Conservation (phyloP, 73 alveolate species). For the Paramecium octaurelia region DNA sequence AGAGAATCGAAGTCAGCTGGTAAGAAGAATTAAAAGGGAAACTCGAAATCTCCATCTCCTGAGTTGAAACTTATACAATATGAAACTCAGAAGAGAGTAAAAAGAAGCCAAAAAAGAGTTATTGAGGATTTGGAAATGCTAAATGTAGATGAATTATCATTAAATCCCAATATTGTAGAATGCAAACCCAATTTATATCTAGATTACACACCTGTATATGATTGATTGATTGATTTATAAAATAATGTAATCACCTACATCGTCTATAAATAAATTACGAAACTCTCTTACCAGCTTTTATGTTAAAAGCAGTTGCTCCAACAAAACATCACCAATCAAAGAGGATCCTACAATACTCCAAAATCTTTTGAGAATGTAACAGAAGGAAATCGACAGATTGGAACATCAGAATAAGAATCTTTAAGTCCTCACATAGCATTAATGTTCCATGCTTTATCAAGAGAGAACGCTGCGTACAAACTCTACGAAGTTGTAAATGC, state of each 20-base stretch:
- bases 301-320: background rate
- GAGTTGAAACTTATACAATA: background rate
- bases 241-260: background rate
- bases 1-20: background rate
- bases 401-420: conserved; percentile 34
- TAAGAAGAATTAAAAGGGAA: background rate
- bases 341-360: background rate
- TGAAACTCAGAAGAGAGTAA: background rate
- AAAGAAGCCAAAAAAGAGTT: background rate
- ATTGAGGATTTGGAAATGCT: background rate
- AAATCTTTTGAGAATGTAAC: conserved; percentile 15
- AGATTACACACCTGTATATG: conserved; percentile 21
- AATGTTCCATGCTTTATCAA: background rate
- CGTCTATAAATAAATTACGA: background rate
- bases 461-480: background rate
- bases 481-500: background rate
- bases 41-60: background rate
- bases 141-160: background rate
- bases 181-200: conserved; percentile 30
- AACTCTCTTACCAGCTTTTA: background rate
- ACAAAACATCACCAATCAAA: background rate
- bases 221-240: conserved; percentile 2
- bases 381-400: conserved; percentile 36
- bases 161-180: conserved; percentile 15
- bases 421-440: background rate